Base-by-base conservation (phyloP, 257 asterid species). In the Eustoma russellianum region DNA sequence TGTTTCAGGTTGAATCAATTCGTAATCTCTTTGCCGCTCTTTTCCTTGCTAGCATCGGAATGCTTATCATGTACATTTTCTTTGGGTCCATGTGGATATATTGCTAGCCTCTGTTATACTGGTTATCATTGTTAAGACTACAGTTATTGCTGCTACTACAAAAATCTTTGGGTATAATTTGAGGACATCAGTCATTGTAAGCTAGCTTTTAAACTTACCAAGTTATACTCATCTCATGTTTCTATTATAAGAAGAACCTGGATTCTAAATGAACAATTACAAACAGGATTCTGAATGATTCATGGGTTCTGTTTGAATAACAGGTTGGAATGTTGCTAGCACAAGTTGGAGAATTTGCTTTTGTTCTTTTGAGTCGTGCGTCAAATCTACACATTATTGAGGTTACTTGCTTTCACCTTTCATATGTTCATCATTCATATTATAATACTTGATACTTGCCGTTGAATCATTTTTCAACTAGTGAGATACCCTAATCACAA, bases 11-110 rank as follows among this genome's bases (percentile, higher is more conserved):
- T 70, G 98, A 90, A 68, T 93, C 98, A 40, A 81, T 90, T 57
- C 98, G 98, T 58, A 90, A 90, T 73, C 80, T 90, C 63, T 90
- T 90, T 73, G 91, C 98, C 49, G 98, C 98, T 49, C 91, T 90
- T 53, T 90, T 90, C 77, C 94, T 90, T 28, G 83, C 98, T 61
- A 86, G 98, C 56, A 90, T 90, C 24, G 98, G 98, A 56, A 86
- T 90, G 98, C 88, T 90, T 63, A 86, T 86, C 77, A 86, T 30
- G 89, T 90, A 59, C 95, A 90, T 34, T 90, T 90, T 82, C 94
- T 90, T 28, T 90, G 98, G 98, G 72, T 78, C 54, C 98, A 90
- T 69, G 96, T 83, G 75, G 98, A 90, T 73, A 86, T 90, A 69
- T 75, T 90, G 83, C 85, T 90, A 52, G 94, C 93, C 33, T 86